phyloP scores from a whole-genome alignment of 2,329 filamentous ascomycete genomes.

The Pezicula radicicola region DNA sequence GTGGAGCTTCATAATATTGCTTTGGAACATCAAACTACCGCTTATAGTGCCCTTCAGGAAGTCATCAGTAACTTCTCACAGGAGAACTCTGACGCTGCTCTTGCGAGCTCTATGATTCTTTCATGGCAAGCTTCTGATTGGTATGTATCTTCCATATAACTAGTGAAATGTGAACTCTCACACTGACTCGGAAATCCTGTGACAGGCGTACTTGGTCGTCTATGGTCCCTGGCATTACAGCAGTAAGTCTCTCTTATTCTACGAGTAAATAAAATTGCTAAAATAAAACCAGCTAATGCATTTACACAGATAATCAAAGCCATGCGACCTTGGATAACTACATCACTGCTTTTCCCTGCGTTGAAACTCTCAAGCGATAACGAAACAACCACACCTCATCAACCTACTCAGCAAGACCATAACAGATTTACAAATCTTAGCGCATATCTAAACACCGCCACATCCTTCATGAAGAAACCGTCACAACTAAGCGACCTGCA shows the following conservation, averaged over 20 bases:
- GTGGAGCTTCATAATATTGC: background rate
- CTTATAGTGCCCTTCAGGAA: slow-evolving; percentile 4
- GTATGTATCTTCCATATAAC: slow-evolving; percentile 2
- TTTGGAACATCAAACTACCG: background rate
- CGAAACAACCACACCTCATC: background rate
- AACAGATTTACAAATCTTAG: background rate
- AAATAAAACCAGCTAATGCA: background rate
- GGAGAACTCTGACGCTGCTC: slow-evolving; percentile 11
- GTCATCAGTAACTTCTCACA: slow-evolving; percentile 8
- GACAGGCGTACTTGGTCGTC: background rate
- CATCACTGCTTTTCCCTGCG: background rate
- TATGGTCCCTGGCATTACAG: background rate
- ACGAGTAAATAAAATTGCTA: background rate
- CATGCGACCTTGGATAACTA: background rate
- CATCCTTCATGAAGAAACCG: background rate
- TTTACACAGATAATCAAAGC: background rate
- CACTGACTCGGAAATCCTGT: background rate
- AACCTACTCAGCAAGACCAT: background rate
- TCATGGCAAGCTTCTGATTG: slow-evolving; percentile 10
- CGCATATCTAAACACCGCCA: background rate
- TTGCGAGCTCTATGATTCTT: slow-evolving; percentile 9
- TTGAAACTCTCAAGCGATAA: background rate
- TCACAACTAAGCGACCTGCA: background rate
- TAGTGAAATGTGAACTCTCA: background rate
- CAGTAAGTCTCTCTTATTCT: background rate